These are phyloP conservation scores for Catharanthus roseus DNA, from an alignment of 257 asterid species.

Conservation along the genomic window DNA sequence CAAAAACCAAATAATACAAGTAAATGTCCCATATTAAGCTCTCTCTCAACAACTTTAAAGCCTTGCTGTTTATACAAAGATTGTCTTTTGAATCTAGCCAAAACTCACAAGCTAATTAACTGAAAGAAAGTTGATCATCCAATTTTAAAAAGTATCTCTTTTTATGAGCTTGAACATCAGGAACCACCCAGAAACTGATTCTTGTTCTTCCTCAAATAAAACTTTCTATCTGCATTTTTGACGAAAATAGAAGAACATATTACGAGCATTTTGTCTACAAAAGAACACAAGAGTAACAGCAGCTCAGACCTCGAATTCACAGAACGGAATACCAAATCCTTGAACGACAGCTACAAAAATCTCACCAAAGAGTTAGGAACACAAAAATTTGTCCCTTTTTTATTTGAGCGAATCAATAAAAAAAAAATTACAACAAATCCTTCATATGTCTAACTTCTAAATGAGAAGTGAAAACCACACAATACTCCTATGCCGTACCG, in stretches of 20 bases:
- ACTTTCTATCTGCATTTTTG: not conserved
- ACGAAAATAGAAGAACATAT: not conserved
- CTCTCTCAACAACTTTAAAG: not conserved
- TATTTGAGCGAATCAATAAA: not conserved
- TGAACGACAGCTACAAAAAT: not conserved
- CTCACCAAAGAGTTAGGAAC: not conserved
- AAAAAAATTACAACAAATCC: not conserved
- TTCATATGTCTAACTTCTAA: not conserved
- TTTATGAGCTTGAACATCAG: not conserved
- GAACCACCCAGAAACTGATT: not conserved
- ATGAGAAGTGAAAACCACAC: not conserved
- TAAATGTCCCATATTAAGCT: not conserved
- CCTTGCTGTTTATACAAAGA: not conserved
- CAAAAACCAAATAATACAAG: not conserved
- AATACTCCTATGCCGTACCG: not conserved
- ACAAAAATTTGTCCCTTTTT: not conserved
- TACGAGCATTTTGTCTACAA: not conserved
- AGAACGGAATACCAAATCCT: not conserved
- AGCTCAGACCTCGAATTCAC: not conserved
- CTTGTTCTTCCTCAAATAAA: not conserved
- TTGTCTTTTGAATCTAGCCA: not conserved
- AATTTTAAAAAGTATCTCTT: not conserved
- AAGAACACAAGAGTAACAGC: not conserved
- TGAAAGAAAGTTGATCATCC: not conserved
- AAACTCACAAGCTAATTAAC: not conserved